phyloP scores from a whole-genome alignment of 495 filamentous ascomycete genomes.

The Mytilinidion resinicola region DNA sequence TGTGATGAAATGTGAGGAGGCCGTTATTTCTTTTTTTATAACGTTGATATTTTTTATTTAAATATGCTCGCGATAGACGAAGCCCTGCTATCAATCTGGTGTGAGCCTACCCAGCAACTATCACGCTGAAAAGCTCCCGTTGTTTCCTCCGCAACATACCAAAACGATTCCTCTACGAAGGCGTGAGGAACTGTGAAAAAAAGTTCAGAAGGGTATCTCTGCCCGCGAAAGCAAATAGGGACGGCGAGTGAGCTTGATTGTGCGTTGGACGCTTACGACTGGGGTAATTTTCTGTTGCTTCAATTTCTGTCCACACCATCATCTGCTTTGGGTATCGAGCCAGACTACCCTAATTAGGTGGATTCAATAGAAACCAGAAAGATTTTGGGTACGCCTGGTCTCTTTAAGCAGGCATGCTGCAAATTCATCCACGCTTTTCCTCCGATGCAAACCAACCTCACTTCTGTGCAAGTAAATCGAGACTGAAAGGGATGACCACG shows the following conservation, averaged over 20 bases:
- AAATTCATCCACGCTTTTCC: conserved; percentile 17
- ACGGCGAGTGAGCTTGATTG: conserved; percentile 23
- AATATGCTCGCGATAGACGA: conserved; percentile 26
- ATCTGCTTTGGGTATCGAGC: background rate
- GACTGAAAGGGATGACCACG: conserved; percentile 3
- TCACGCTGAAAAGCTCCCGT: background rate
- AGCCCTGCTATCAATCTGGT: conserved; percentile 24
- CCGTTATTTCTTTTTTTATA: conserved; percentile 6
- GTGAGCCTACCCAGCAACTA: conserved; percentile 9
- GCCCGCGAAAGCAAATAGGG: conserved; percentile 23
- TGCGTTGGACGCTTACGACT: conserved; percentile 4
- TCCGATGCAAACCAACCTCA: background rate
- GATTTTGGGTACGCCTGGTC: conserved; percentile 6
- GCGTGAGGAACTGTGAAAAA: conserved; percentile 6
- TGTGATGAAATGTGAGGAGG: no score
- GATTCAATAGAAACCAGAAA: conserved; percentile 19
- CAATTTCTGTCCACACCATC: conserved; percentile 17
- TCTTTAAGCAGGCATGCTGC: conserved; percentile 1
- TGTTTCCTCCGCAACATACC: conserved; percentile 8
- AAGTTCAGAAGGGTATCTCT: conserved; percentile 27
- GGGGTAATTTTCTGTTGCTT: conserved; percentile 7
- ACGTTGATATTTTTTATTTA: conserved; percentile 11
- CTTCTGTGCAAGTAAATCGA: conserved; percentile 3
- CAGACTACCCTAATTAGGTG: conserved; percentile 22
- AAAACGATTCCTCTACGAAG: conserved; percentile 4